Conservation (phyloP, 768 basidiomycete species). For the Suillus cothurnatus region DNA sequence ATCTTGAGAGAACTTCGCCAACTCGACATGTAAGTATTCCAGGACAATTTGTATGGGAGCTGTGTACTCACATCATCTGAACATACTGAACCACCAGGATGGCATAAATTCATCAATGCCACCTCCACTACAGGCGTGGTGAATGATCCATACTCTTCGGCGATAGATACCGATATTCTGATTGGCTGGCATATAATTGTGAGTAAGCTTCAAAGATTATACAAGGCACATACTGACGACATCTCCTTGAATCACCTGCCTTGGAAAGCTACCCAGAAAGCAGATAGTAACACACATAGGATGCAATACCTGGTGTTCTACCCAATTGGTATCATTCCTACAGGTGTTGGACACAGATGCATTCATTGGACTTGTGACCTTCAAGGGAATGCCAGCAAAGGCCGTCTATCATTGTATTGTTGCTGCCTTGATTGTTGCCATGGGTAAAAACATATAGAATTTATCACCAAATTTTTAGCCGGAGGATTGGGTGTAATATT, state of each 20-base stretch:
- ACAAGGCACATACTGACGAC: no score
- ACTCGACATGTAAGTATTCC: no score
- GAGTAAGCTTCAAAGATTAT: neutral
- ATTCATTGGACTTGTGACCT: no score
- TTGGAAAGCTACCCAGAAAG: constrained; percentile 10
- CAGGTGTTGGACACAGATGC: neutral
- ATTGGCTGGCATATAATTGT: constrained; percentile 8
- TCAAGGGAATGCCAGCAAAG: no score
- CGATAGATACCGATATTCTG: constrained; percentile 1
- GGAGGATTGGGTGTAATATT: no score
- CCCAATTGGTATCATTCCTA: neutral
- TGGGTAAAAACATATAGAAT: no score
- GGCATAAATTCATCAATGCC: neutral
- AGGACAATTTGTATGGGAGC: no score
- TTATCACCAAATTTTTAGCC: no score
- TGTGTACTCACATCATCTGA: neutral
- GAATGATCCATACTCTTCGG: constrained; percentile 2
- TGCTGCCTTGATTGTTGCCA: no score
- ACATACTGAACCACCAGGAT: neutral
- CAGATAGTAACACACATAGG: constrained; percentile 5
- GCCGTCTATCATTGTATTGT: no score
- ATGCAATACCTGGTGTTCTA: no score
- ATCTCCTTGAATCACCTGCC: neutral
- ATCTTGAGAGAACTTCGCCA: neutral
- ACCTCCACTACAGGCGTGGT: constrained; percentile 1